These are phyloP conservation scores for Penicillium pulvis DNA, from an alignment of 495 filamentous ascomycete species.

Conservation along the genomic window DNA sequence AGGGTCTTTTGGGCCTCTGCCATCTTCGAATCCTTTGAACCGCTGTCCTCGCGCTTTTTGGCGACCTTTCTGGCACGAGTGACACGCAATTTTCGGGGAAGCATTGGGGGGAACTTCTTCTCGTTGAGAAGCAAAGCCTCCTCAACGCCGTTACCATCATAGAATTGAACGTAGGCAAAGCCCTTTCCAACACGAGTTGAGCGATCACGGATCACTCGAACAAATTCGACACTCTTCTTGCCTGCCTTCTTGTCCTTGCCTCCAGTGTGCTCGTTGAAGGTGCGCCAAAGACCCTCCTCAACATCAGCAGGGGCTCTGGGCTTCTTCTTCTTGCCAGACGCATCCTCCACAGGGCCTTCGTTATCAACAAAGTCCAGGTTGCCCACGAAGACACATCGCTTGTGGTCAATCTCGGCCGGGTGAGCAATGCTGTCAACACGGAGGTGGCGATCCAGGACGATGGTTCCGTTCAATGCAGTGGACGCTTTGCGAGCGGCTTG, in stretches of 20 bases:
- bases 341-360: constrained; percentile 60
- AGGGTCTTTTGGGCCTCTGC: constrained; percentile 69
- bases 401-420: constrained; percentile 77
- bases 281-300: constrained; percentile 93
- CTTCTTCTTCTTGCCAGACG: constrained; percentile 63
- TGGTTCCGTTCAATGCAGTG: constrained; percentile 75
- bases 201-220: constrained; percentile 87
- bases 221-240: constrained; percentile 84
- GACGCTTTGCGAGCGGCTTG: constrained; percentile 75
- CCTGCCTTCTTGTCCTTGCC: constrained; percentile 43
- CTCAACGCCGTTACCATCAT: constrained; percentile 86
- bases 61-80: constrained; percentile 76
- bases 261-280: constrained; percentile 60
- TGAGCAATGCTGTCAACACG: constrained; percentile 89
- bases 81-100: constrained; percentile 86
- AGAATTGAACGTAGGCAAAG: constrained; percentile 96
- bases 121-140: constrained; percentile 80
- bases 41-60: constrained; percentile 61
- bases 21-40: constrained; percentile 53
- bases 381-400: constrained; percentile 93
- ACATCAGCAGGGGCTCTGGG: constrained; percentile 76
- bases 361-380: constrained; percentile 95
- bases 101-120: constrained; percentile 90
- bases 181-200: constrained; percentile 94
- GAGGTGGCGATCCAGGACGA: constrained; percentile 85